A percentile compares a stretch with the other conserved stretches of the same genome.
phyloP scores from a whole-genome alignment of 805 yeast species.

The Sporopachydermia lactativora region DNA sequence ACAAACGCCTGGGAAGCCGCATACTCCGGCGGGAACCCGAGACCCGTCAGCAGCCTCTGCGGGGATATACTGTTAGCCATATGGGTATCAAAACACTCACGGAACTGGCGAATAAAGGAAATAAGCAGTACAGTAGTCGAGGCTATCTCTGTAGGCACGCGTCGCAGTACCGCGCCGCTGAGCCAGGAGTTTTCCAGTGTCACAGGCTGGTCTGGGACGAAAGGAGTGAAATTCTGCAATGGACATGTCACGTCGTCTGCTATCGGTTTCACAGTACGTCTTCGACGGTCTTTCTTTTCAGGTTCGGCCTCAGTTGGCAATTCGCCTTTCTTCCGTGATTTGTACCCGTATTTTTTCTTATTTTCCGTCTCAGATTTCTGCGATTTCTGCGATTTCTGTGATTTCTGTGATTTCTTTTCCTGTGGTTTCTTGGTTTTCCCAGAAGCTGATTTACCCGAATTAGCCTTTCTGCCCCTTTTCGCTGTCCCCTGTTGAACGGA shows the following conservation, averaged over 20 bases:
- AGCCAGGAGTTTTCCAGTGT: neutral
- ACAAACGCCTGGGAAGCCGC: neutral
- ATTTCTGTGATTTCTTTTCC: neutral
- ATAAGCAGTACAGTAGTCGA: neutral
- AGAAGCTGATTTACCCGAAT: no score
- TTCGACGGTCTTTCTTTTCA: neutral
- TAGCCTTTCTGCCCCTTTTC: no score
- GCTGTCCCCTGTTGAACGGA: neutral
- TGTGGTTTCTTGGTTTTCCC: neutral
- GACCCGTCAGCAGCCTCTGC: neutral
- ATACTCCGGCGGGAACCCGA: neutral
- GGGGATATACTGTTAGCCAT: neutral
- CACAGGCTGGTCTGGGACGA: neutral
- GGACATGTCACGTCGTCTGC: neutral
- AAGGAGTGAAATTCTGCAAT: neutral
- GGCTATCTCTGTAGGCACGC: neutral
- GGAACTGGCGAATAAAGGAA: slow-evolving; percentile 1
- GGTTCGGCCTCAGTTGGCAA: neutral
- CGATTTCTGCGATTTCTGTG: neutral
- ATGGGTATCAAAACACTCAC: slow-evolving; percentile 1
- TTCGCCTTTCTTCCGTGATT: neutral
- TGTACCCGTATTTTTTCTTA: neutral
- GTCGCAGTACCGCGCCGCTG: neutral
- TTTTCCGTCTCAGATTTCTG: neutral
- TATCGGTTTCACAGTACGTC: neutral